Conservation (phyloP, 208 protist genomes). For the Naegleria lovaniensis region DNA sequence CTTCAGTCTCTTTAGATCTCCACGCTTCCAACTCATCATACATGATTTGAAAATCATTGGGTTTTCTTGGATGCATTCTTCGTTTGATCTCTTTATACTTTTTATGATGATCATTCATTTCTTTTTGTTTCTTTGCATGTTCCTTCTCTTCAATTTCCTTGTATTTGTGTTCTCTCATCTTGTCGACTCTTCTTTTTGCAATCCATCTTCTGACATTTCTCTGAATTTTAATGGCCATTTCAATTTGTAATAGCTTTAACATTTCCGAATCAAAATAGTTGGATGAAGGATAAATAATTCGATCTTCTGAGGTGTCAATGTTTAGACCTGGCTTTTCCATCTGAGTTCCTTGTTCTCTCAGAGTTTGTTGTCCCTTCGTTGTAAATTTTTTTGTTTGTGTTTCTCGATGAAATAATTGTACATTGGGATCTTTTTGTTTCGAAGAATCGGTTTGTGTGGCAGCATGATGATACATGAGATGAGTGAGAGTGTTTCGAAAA, state of each 20-base stretch:
- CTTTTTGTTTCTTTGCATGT: constrained; percentile 53
- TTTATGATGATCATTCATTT: constrained; percentile 56
- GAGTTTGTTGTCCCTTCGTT: constrained; percentile 72
- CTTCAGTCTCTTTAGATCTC: constrained; percentile 63
- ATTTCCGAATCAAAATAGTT: constrained; percentile 73
- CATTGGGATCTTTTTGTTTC: constrained; percentile 13
- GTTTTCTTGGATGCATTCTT: constrained; percentile 74
- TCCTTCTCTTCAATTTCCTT: constrained; percentile 57
- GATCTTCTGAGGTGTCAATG: constrained; percentile 58
- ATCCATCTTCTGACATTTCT: constrained; percentile 82
- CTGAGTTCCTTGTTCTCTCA: constrained; percentile 79
- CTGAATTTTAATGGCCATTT: constrained; percentile 77
- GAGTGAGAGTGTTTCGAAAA: constrained; percentile 67
- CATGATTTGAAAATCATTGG: constrained; percentile 79
- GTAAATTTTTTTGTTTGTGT: constrained; percentile 77
- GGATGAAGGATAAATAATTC: constrained; percentile 56
- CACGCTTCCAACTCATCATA: constrained; percentile 80
- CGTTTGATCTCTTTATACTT: constrained; percentile 69
- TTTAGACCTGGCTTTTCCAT: constrained; percentile 63
- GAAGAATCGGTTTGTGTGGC: constrained; percentile 73
- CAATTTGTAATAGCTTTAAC: constrained; percentile 56
- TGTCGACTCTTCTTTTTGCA: constrained; percentile 60
- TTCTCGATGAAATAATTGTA: constrained; percentile 44
- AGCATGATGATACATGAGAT: constrained; percentile 73
- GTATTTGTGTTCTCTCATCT: constrained; percentile 56